Conservation (phyloP, 1,284 basidiomycete species). For the Ceratobasidium sp. region DNA sequence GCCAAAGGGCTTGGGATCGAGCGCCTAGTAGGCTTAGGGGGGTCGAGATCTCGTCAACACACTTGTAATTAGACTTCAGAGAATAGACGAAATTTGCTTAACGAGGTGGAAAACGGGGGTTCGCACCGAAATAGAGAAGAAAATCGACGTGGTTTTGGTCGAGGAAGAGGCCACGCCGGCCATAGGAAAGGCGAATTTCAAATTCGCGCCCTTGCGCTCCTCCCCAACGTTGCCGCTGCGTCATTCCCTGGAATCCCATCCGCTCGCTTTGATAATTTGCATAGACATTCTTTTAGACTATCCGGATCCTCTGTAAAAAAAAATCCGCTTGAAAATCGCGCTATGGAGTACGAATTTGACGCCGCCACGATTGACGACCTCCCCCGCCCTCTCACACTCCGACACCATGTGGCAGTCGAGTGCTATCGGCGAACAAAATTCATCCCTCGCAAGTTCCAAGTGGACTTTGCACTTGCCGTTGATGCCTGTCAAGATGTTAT, state of each 20-base stretch:
- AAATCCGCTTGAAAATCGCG: constrained; percentile 1
- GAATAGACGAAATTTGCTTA: not conserved
- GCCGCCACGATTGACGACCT: not conserved
- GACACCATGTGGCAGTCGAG: not conserved
- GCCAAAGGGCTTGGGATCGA: too few relatives aligned
- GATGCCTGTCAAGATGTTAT: not conserved
- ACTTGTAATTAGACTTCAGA: not conserved
- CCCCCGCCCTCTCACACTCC: not conserved
- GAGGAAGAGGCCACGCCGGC: not conserved
- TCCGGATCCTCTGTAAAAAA: not conserved
- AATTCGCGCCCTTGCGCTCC: not conserved
- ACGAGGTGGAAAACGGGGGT: not conserved
- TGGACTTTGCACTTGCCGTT: not conserved
- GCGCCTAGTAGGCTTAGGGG: too few relatives aligned
- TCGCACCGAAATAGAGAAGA: not conserved
- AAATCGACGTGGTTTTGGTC: not conserved
- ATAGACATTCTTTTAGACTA: not conserved
- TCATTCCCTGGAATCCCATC: not conserved
- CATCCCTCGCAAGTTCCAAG: not conserved
- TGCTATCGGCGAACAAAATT: not conserved
- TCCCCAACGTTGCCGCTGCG: not conserved
- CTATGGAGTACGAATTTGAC: too few relatives aligned
- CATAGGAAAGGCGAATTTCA: not conserved
- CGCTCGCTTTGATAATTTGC: not conserved
- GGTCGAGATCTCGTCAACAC: not conserved